Conservation (phyloP, 2,329 filamentous ascomycete species). For the Triangularia verruculosa region DNA sequence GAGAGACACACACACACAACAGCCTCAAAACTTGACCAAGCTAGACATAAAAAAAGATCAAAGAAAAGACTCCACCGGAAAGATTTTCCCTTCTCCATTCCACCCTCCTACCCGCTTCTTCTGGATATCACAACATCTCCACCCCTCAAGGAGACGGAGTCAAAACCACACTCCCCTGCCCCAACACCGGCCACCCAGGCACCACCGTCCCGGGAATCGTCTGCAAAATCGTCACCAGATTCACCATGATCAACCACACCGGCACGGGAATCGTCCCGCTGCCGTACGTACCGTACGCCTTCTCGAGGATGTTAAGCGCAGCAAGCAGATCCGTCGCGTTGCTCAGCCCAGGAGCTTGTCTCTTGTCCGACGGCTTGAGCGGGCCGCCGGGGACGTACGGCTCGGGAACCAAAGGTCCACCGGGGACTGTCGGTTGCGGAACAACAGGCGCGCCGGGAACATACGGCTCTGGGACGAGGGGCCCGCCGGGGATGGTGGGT, state of each 20-base stretch:
- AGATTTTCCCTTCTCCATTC: no score
- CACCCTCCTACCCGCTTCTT: neutral
- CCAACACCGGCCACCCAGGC: constrained; percentile 17
- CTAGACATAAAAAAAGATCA: constrained; percentile 10
- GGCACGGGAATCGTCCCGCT: constrained; percentile 24
- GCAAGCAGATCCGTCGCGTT: constrained; percentile 23
- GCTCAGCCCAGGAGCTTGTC: neutral
- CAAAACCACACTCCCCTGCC: constrained; percentile 20
- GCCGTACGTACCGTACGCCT: constrained; percentile 26
- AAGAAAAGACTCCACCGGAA: constrained; percentile 15
- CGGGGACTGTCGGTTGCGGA: constrained; percentile 33
- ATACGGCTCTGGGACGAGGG: constrained; percentile 31
- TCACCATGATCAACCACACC: constrained; percentile 29
- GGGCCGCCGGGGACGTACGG: constrained; percentile 26
- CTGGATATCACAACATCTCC: neutral
- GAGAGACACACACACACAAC: no score
- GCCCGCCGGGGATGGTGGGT: constrained; percentile 28
- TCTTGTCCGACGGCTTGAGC: constrained; percentile 24
- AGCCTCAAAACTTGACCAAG: neutral
- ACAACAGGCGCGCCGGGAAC: constrained; percentile 32
- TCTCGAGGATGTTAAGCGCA: constrained; percentile 24
- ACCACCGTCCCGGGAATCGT: constrained; percentile 23
- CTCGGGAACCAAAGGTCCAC: constrained; percentile 24
- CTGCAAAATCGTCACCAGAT: constrained; percentile 28
- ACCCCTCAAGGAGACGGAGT: neutral